Evolutionary conservation across 2,329 filamentous ascomycete species (phyloP).

Genomic region (Clonostachys byssicola): DNA sequence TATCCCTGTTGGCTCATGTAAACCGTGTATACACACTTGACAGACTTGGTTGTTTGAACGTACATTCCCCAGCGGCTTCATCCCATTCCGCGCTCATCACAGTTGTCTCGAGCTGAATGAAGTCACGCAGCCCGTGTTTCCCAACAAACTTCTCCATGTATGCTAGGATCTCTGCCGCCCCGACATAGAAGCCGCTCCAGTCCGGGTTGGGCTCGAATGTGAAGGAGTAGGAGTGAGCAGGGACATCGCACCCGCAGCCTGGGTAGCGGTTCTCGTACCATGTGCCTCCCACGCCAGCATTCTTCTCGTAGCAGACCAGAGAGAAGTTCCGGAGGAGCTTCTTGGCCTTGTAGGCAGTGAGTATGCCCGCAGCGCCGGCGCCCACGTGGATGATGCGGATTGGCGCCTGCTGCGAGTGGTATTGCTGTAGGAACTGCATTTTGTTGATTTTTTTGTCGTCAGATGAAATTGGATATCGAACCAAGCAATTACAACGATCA

Average conservation of each 20-base stretch:
- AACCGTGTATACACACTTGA: conserved; percentile 1
- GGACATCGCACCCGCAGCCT: conserved; percentile 40
- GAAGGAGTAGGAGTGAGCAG: conserved; percentile 59
- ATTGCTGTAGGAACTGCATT: no score
- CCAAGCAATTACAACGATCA: no score
- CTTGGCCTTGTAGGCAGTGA: conserved; percentile 14
- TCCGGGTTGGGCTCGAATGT: conserved; percentile 55
- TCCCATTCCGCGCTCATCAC: conserved; percentile 14
- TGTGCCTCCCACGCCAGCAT: conserved; percentile 13
- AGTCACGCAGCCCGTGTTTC: conserved; percentile 40
- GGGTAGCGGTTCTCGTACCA: conserved; percentile 22
- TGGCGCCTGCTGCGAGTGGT: no score
- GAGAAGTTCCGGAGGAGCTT: conserved; percentile 10
- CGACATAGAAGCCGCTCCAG: conserved; percentile 54
- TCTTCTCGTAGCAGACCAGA: conserved; percentile 19
- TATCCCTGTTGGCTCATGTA: neutral
- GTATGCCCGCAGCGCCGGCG: conserved; percentile 19
- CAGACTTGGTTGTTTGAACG: conserved; percentile 17
- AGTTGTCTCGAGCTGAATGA: conserved; percentile 41
- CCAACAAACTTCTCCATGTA: conserved; percentile 46
- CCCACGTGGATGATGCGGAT: conserved; percentile 19
- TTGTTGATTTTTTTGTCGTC: no score
- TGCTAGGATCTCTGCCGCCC: conserved; percentile 47
- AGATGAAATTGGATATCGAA: no score
- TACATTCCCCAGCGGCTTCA: conserved; percentile 20